Percentiles rank a stretch among this genome's conserved stretches.
These are phyloP conservation scores for Tetracladium marchalianum DNA, from an alignment of 495 filamentous ascomycete species.

Conservation along the genomic window DNA sequence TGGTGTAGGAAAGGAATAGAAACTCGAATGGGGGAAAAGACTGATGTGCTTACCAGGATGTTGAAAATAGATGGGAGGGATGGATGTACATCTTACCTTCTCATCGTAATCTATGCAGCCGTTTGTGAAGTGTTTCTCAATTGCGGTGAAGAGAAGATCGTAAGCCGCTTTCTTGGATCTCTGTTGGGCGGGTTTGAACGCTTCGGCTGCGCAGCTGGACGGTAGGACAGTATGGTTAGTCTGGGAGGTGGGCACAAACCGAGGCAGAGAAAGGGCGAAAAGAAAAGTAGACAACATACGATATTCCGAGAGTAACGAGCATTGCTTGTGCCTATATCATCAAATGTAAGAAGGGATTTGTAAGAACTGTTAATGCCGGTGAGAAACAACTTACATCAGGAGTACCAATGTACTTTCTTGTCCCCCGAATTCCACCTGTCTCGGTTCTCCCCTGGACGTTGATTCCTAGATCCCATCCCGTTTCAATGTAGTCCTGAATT, in stretches of 20 bases:
- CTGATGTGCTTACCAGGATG: slow-evolving; percentile 48
- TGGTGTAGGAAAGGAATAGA: background rate
- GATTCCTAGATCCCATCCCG: slow-evolving; percentile 82
- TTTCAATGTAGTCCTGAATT: slow-evolving; percentile 83
- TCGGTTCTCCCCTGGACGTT: slow-evolving; percentile 63
- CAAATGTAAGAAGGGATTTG: background rate
- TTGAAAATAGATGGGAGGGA: slow-evolving; percentile 88
- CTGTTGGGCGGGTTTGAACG: slow-evolving; percentile 25
- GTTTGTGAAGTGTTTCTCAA: slow-evolving; percentile 66
- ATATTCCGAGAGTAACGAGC: slow-evolving; percentile 57
- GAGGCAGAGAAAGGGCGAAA: background rate
- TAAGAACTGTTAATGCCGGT: background rate
- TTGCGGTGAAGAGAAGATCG: slow-evolving; percentile 45
- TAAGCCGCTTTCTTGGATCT: slow-evolving; percentile 7
- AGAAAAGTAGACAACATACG: slow-evolving; percentile 30
- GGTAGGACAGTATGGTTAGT: too few relatives aligned
- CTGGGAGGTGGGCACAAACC: background rate
- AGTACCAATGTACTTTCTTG: slow-evolving; percentile 93
- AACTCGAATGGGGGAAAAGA: background rate
- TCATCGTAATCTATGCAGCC: slow-evolving; percentile 27
- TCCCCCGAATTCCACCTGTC: slow-evolving; percentile 80
- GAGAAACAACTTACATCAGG: slow-evolving; percentile 55
- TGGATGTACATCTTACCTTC: slow-evolving; percentile 55
- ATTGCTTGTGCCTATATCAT: slow-evolving; percentile 63
- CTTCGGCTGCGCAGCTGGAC: slow-evolving; percentile 42